Percentiles rank a stretch among this genome's conserved stretches.
phyloP scores from a whole-genome alignment of 208 protist species.

The Leishmania tarentolae region DNA sequence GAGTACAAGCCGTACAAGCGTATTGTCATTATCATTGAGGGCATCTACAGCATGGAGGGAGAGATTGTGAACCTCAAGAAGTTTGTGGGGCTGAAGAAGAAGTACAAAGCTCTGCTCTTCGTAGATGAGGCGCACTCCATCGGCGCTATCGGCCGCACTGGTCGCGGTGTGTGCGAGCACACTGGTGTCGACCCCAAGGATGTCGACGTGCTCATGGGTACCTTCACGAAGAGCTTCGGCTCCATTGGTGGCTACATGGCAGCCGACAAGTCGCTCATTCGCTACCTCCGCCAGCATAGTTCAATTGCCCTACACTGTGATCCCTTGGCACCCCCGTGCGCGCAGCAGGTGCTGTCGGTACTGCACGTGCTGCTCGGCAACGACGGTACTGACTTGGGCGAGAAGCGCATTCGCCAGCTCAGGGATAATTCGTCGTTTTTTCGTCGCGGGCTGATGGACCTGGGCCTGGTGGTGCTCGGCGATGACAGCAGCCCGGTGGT shows the following conservation, averaged over 20 bases:
- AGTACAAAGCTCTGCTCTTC: constrained; percentile 97
- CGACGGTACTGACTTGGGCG: constrained; percentile 89
- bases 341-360: constrained; percentile 90
- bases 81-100: constrained; percentile 95
- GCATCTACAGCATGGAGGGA: constrained; percentile 99
- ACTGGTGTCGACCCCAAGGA: constrained; percentile 85
- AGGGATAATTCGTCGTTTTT: constrained; percentile 89
- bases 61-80: constrained; percentile 95
- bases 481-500: constrained; percentile 96
- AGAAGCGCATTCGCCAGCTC: constrained; percentile 79
- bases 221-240: constrained; percentile 97
- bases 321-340: constrained; percentile 87
- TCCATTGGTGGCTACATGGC: constrained; percentile 97
- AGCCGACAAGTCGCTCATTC: constrained; percentile 73
- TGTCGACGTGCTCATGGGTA: constrained; percentile 96
- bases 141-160: constrained; percentile 94
- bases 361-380: constrained; percentile 89
- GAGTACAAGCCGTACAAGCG: constrained; percentile 76
- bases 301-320: constrained; percentile 75
- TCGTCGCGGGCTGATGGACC: constrained; percentile 73
- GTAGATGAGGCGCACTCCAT: constrained; percentile 99
- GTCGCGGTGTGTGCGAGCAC: constrained; percentile 95
- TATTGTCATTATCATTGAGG: constrained; percentile 97
- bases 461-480: constrained; percentile 85
- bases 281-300: constrained; percentile 72